Percentiles rank a stretch among this genome's conserved stretches.
phyloP scores from a whole-genome alignment of 2,329 filamentous ascomycete genomes.

The Colletotrichum aenigma region DNA sequence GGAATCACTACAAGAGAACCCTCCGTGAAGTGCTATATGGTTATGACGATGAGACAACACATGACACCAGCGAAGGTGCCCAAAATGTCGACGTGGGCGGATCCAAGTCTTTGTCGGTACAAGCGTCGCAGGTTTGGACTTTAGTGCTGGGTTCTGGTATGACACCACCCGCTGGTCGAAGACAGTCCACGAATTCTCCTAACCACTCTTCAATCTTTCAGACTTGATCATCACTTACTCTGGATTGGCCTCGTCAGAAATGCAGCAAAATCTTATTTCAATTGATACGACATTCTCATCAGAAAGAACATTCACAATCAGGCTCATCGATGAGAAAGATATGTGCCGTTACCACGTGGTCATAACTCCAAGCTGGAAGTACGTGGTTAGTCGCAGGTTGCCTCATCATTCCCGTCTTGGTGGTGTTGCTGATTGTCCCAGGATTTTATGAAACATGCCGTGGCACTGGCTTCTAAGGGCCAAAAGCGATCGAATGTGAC shows the following conservation, averaged over 20 bases:
- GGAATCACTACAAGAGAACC: not conserved
- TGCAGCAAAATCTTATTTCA: not conserved
- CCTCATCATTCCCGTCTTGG: not conserved
- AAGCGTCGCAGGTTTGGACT: not conserved
- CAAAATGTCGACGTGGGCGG: not conserved
- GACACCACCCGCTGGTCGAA: not conserved
- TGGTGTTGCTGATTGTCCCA: not conserved
- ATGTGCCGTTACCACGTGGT: not conserved
- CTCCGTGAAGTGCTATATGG: not conserved
- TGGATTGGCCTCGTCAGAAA: not conserved
- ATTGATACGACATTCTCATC: not conserved
- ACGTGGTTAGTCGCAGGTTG: not conserved
- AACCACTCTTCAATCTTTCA: not conserved
- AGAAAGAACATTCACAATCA: not conserved
- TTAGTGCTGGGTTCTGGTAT: not conserved
- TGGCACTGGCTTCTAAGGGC: not conserved
- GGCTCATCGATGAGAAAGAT: not conserved
- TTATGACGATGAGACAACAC: not conserved
- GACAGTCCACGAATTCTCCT: not conserved
- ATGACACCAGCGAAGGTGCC: not conserved
- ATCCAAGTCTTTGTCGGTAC: not conserved
- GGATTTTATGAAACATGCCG: not conserved
- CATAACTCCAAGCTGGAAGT: not conserved
- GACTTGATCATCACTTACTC: not conserved
- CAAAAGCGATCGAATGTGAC: not conserved